phyloP scores from a whole-genome alignment of 2,329 filamentous ascomycete species.

The Fusarium newnesense region DNA sequence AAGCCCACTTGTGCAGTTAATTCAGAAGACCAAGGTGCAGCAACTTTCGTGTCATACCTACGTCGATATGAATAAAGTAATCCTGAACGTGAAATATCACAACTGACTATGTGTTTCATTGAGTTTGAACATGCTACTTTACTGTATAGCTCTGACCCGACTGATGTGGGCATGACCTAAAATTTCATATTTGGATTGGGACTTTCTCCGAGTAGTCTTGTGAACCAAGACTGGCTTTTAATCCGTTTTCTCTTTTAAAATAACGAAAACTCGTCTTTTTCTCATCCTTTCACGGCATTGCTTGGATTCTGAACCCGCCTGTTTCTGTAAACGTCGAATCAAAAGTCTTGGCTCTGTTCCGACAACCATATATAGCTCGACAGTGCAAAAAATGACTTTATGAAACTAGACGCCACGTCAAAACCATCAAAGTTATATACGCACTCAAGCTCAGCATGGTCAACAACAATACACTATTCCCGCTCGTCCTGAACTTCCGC shows the following conservation, averaged over 20 bases:
- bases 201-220: not conserved
- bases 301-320: not conserved
- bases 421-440: constrained; percentile 65
- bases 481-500: constrained; percentile 71
- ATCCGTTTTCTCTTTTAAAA: not conserved
- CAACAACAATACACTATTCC: constrained; percentile 69
- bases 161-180: not conserved
- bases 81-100: not conserved
- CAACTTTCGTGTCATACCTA: not conserved
- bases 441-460: constrained; percentile 66
- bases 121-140: not conserved
- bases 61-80: not conserved
- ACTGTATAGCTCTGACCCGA: not conserved
- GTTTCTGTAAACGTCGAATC: not conserved
- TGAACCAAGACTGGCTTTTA: not conserved
- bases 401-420: constrained; percentile 60
- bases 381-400: constrained; percentile 7
- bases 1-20: not conserved
- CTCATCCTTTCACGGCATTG: not conserved
- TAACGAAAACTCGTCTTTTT: not conserved
- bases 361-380: not conserved
- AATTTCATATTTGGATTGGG: too few species aligned
- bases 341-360: not conserved
- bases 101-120: not conserved
- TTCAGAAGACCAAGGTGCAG: not conserved